Conservation (phyloP, 768 basidiomycete genomes). For the Termitomyces sp. region DNA sequence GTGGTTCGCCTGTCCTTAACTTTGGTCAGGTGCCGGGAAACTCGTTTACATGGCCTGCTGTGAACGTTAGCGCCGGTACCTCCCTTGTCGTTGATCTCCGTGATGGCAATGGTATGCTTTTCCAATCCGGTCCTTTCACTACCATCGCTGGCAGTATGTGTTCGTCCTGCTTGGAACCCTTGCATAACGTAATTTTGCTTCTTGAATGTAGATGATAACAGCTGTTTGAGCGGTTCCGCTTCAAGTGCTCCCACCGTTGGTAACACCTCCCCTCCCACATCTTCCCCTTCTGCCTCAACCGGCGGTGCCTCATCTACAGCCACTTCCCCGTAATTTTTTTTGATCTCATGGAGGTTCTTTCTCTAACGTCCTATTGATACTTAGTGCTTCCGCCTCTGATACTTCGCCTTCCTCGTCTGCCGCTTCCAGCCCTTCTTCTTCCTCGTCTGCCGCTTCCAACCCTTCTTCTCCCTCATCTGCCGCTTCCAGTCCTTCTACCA, state of each 20-base stretch:
- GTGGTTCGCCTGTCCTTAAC: constrained; percentile 35
- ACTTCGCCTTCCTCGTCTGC: neutral
- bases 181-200: neutral
- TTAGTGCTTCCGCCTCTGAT: neutral
- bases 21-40: constrained; percentile 35
- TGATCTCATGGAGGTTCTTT: neutral
- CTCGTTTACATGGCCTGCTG: constrained; percentile 46
- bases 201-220: constrained; percentile 23
- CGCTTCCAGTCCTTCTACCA: constrained; percentile 12
- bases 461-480: neutral
- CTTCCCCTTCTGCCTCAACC: constrained; percentile 7
- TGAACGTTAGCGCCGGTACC: constrained; percentile 41
- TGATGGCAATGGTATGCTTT: constrained; percentile 48
- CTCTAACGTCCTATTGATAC: neutral
- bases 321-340: neutral
- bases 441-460: neutral
- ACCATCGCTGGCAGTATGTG: constrained; percentile 45
- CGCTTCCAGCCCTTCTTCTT: too few species aligned
- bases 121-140: constrained; percentile 48
- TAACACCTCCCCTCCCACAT: constrained; percentile 11
- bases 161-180: neutral
- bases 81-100: constrained; percentile 52
- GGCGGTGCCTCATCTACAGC: constrained; percentile 1
- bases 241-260: constrained; percentile 2
- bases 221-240: constrained; percentile 27